A percentile compares a stretch with the other conserved stretches of the same genome.
These are phyloP conservation scores for Fraxinus floribunda DNA, from an alignment of 305 asterid species.

Conservation along the genomic window DNA sequence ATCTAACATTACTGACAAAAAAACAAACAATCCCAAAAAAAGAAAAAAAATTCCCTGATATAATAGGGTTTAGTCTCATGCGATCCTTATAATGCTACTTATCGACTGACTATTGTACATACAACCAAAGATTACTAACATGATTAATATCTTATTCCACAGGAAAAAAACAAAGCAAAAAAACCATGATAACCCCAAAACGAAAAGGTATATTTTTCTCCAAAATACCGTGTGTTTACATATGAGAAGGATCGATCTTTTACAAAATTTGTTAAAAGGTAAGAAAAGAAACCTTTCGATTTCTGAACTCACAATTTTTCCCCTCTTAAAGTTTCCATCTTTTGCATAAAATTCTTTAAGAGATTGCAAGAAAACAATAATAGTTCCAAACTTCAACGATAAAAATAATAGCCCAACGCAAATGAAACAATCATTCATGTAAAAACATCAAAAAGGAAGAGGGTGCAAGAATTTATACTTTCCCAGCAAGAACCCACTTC, in stretches of 20 bases:
- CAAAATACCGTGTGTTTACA: not conserved
- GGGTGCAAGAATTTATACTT: constrained; percentile 24
- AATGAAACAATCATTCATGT: not conserved
- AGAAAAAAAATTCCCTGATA: not conserved
- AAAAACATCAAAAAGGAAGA: constrained; percentile 5
- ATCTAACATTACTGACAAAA: not conserved
- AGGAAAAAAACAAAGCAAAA: not conserved
- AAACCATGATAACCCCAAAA: not conserved
- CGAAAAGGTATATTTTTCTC: not conserved
- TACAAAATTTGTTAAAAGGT: not conserved
- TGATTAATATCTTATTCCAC: not conserved
- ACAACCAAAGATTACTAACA: not conserved
- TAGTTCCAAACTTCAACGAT: constrained; percentile 2
- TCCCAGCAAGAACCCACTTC: not conserved
- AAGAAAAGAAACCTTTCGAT: not conserved
- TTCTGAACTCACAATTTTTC: not conserved
- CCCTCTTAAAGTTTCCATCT: constrained; percentile 6
- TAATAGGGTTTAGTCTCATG: not conserved
- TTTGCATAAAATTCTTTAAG: not conserved
- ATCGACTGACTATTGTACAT: not conserved
- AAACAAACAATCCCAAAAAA: not conserved
- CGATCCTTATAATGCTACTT: not conserved
- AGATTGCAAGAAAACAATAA: not conserved
- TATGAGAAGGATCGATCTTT: not conserved
- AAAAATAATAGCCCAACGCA: constrained; percentile 1